A percentile compares a stretch with the other conserved stretches of the same genome.
Conservation (phyloP, 495 filamentous ascomycete species). For the Copromyces sp. region DNA sequence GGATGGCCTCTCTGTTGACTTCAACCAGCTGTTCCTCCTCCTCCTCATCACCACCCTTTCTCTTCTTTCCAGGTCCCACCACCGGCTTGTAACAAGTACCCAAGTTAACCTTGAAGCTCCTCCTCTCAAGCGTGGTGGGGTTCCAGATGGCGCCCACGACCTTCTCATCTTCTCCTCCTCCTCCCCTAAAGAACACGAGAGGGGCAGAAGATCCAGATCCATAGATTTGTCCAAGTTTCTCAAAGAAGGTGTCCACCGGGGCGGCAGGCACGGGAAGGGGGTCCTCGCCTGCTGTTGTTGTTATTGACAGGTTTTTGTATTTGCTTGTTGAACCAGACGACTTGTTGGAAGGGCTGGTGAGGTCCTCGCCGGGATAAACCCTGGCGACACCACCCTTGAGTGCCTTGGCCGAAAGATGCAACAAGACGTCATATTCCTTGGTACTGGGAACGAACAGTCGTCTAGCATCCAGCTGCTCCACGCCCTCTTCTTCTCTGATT, state of each 20-base stretch:
- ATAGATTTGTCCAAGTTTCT: too few species aligned
- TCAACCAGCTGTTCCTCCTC: slow-evolving; percentile 32
- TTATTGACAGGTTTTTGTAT: slow-evolving; percentile 65
- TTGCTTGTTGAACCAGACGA: not conserved
- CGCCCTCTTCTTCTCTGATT: slow-evolving; percentile 45
- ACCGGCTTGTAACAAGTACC: slow-evolving; percentile 56
- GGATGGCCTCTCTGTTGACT: slow-evolving; percentile 62
- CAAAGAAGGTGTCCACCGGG: slow-evolving; percentile 42
- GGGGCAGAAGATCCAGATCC: too few species aligned
- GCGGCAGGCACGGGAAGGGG: slow-evolving; percentile 36
- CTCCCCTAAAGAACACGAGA: slow-evolving; percentile 62
- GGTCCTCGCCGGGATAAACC: slow-evolving; percentile 18
- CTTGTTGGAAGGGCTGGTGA: not conserved
- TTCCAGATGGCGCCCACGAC: slow-evolving; percentile 78
- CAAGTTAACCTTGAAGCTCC: slow-evolving; percentile 57
- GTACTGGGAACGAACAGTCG: slow-evolving; percentile 59
- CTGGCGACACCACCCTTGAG: slow-evolving; percentile 14
- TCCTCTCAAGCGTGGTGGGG: slow-evolving; percentile 39
- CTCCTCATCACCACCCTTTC: slow-evolving; percentile 9
- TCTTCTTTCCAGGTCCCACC: not conserved
- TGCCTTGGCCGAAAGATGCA: slow-evolving; percentile 53
- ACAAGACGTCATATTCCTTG: slow-evolving; percentile 73
- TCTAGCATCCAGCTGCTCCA: slow-evolving; percentile 45
- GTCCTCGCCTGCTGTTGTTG: slow-evolving; percentile 19
- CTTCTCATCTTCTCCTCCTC: slow-evolving; percentile 43